A percentile compares a stretch with the other conserved stretches of the same genome.
phyloP scores from a whole-genome alignment of 495 filamentous ascomycete genomes.

The Tuber microsphaerosporum region DNA sequence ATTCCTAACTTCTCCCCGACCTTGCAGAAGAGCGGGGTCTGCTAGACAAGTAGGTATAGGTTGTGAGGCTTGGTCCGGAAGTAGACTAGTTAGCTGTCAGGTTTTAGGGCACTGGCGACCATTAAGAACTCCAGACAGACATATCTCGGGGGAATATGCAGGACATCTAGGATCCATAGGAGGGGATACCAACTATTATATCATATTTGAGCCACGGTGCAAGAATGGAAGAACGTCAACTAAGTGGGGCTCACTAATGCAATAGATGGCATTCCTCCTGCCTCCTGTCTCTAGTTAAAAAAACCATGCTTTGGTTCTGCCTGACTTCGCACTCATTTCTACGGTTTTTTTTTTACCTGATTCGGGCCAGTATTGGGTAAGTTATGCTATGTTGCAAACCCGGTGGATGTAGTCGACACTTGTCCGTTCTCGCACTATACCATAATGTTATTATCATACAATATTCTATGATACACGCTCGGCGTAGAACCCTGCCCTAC shows the following conservation, averaged over 20 bases:
- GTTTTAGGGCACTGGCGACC: not conserved
- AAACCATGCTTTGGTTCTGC: no score
- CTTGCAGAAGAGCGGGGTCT: not conserved
- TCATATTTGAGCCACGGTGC: no score
- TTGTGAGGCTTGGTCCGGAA: not conserved
- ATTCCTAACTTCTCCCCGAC: not conserved
- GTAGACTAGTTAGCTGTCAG: not conserved
- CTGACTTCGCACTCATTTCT: no score
- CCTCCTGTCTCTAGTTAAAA: no score
- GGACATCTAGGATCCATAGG: not conserved
- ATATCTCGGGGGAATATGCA: not conserved
- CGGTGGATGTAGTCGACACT: no score
- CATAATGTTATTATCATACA: not conserved
- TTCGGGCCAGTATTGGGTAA: no score
- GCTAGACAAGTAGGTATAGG: not conserved
- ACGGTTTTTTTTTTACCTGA: no score
- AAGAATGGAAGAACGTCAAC: no score
- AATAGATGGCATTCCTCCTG: no score
- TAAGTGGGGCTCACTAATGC: no score
- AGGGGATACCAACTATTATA: not conserved
- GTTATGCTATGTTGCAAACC: no score
- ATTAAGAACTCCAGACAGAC: not conserved
- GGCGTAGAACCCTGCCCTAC: not conserved
- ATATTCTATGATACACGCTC: not conserved
- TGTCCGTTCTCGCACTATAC: no score